phyloP scores from a whole-genome alignment of 208 protist species.

The Trypanosoma cruzi region DNA sequence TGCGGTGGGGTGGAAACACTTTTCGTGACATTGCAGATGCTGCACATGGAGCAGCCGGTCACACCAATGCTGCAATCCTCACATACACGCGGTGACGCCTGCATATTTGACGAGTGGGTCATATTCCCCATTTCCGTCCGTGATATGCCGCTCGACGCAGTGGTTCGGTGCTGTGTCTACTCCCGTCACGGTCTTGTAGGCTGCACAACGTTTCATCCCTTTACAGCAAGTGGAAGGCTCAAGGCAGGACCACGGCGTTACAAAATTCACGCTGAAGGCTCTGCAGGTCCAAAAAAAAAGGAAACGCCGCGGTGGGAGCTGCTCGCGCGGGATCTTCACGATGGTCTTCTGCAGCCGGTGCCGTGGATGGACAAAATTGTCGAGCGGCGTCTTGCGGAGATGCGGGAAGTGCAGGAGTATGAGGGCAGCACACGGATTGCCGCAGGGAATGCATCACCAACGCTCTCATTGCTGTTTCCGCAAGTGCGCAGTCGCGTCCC shows the following conservation, averaged over 20 bases:
- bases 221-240: constrained; percentile 50
- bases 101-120: constrained; percentile 40
- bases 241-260: constrained; percentile 42
- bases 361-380: constrained; percentile 83
- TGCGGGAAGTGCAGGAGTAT: neutral
- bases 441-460: neutral
- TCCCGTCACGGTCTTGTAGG: constrained; percentile 27
- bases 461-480: constrained; percentile 49
- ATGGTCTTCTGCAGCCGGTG: constrained; percentile 47
- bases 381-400: constrained; percentile 42
- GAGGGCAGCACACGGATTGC: neutral
- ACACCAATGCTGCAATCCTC: constrained; percentile 58
- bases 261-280: constrained; percentile 16
- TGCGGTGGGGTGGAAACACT: constrained; percentile 16
- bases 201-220: constrained; percentile 38
- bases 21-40: constrained; percentile 53
- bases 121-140: constrained; percentile 80
- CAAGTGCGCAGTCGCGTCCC: constrained; percentile 30
- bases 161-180: constrained; percentile 54
- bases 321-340: constrained; percentile 30
- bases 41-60: constrained; percentile 55
- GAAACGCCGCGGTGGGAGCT: constrained; percentile 20
- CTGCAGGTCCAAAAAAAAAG: neutral
- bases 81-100: constrained; percentile 19
- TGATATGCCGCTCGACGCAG: constrained; percentile 85